Percentiles rank a stretch among this genome's conserved stretches.
phyloP scores from a whole-genome alignment of 2,329 filamentous ascomycete species.

The Arthrobotrys musiformis region DNA sequence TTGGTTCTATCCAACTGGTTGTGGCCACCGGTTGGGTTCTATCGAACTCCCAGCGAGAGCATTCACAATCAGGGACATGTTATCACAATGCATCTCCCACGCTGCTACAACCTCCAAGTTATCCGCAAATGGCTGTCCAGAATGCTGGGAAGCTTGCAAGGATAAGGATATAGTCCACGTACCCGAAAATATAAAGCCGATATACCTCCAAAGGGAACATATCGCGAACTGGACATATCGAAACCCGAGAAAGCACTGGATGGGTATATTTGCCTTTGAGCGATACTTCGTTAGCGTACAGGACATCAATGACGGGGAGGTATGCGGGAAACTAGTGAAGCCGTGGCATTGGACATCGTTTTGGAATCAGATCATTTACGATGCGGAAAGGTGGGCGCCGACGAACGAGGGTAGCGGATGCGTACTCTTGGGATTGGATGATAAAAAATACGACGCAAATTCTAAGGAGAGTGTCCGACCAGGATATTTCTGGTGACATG shows the following conservation, averaged over 20 bases:
- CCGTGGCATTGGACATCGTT: slow-evolving; percentile 32
- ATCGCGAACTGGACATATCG: neutral
- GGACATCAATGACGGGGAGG: neutral
- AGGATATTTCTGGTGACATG: neutral
- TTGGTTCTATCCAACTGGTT: slow-evolving; percentile 7
- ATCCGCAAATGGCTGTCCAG: neutral
- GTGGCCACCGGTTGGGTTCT: neutral
- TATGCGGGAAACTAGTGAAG: slow-evolving; percentile 18
- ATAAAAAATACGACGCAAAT: neutral
- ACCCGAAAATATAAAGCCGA: neutral
- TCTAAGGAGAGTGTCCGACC: too few species aligned
- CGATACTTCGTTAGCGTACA: slow-evolving; percentile 30
- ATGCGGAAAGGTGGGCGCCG: neutral
- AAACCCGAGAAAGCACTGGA: neutral
- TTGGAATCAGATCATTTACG: slow-evolving; percentile 12
- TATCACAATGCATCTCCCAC: slow-evolving; percentile 1
- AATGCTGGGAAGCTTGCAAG: neutral
- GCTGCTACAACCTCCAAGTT: neutral
- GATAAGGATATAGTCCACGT: neutral
- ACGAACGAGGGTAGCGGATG: neutral
- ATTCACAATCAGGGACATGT: slow-evolving; percentile 14
- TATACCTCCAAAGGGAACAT: neutral
- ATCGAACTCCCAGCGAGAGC: neutral
- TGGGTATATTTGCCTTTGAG: slow-evolving; percentile 4
- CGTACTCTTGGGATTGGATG: slow-evolving; percentile 20